A percentile compares a stretch with the other conserved stretches of the same genome.
These are phyloP conservation scores for Macrolepiota dolichaula DNA, from an alignment of 768 basidiomycete genomes.

Conservation along the genomic window DNA sequence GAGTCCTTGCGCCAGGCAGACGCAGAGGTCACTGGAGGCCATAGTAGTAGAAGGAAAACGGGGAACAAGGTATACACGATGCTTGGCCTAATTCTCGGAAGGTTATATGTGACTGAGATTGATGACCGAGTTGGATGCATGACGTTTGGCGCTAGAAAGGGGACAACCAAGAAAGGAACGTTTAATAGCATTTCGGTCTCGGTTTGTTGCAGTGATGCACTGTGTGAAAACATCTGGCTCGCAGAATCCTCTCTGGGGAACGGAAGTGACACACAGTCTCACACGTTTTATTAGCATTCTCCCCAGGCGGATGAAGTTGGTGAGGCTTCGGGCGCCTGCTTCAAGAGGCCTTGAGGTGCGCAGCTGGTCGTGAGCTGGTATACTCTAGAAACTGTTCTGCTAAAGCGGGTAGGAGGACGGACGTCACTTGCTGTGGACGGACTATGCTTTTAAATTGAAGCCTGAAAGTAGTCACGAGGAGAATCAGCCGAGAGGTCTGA, in stretches of 20 bases:
- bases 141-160: not conserved
- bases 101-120: conserved; percentile 1
- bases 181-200: conserved; percentile 6
- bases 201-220: not conserved
- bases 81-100: not conserved
- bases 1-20: conserved; percentile 28
- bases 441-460: not conserved
- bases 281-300: not conserved
- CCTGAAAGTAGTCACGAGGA: not conserved
- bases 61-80: not conserved
- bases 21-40: not conserved
- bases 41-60: not conserved
- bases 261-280: not conserved
- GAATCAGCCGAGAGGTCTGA: not conserved
- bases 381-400: too few relatives aligned
- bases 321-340: not conserved
- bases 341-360: not conserved
- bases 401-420: too few relatives aligned
- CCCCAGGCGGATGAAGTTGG: not conserved
- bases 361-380: too few relatives aligned
- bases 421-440: not conserved
- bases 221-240: not conserved
- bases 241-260: not conserved
- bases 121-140: not conserved
- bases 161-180: not conserved